Percentiles rank a stretch among this genome's conserved stretches.
These are phyloP conservation scores for Mycena polygramma DNA, from an alignment of 768 basidiomycete genomes.

Conservation along the genomic window DNA sequence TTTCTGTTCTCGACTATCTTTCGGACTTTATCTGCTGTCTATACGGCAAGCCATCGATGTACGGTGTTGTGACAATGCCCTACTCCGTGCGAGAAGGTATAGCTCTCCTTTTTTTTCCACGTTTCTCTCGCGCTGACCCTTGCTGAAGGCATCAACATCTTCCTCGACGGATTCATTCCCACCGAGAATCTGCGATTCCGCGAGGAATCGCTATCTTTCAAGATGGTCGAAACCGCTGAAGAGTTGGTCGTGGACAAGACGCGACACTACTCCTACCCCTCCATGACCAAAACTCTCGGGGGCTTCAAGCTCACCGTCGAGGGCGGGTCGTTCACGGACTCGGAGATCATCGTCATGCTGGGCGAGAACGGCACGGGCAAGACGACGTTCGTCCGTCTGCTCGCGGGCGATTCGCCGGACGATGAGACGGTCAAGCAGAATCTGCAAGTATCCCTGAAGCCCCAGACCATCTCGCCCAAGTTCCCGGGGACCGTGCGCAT, in stretches of 20 bases:
- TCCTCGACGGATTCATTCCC: slow-evolving; percentile 98
- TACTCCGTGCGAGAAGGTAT: slow-evolving; percentile 96
- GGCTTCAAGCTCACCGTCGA: slow-evolving; percentile 95
- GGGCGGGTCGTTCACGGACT: slow-evolving; percentile 94
- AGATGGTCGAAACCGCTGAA: slow-evolving; percentile 97
- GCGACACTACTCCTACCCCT: slow-evolving; percentile 90
- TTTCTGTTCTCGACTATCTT: slow-evolving; percentile 97
- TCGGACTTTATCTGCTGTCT: slow-evolving; percentile 98
- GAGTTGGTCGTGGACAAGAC: slow-evolving; percentile 90
- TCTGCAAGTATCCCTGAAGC: slow-evolving; percentile 94
- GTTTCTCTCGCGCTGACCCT: slow-evolving; percentile 11
- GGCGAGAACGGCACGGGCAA: slow-evolving; percentile 99
- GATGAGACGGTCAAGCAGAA: slow-evolving; percentile 83
- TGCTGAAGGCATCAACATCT: slow-evolving; percentile 93
- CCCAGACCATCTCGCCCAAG: slow-evolving; percentile 98
- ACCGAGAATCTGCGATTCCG: slow-evolving; percentile 99
- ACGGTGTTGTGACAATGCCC: slow-evolving; percentile 99
- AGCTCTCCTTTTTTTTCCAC: slow-evolving; percentile 30
- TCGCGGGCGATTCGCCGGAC: slow-evolving; percentile 95
- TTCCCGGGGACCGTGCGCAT: slow-evolving; percentile 98
- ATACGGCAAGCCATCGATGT: slow-evolving; percentile 97
- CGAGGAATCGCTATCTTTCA: slow-evolving; percentile 95
- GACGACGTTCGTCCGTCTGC: slow-evolving; percentile 96
- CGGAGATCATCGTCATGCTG: slow-evolving; percentile 98
- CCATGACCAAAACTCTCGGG: slow-evolving; percentile 98